Evolutionary conservation across 495 filamentous ascomycete species (phyloP), one percentile per base, ranked within the genome.

Genomic region (Penicillium macrosclerotiorum): DNA sequence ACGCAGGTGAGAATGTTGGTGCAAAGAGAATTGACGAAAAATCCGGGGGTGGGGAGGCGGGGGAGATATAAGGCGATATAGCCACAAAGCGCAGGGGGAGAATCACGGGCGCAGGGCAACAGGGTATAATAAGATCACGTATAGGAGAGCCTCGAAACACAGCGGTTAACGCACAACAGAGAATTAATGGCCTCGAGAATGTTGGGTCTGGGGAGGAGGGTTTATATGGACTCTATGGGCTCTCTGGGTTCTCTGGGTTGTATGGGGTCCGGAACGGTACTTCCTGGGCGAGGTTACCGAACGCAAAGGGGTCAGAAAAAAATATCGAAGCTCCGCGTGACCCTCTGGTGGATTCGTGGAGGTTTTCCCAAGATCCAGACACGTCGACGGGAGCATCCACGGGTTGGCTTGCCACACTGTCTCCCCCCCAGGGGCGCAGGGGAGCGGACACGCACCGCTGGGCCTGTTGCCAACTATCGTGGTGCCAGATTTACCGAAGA

Each of bases 301-400:
- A 61, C 54, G 45, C 39, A 43, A 44, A 57, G 23, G 37, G 38
- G 38, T 23, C 35, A 38, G 12, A 38, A 60, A 59, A 57, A 35
- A 35, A 45, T 29, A 49, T 14, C 34, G 14, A 19, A 19, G 31
- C 36, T 37, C 24, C 60, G 60, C 57, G 57, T 68, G 65, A 68
- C 52, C 44, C 31, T 5, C 16, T 30, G 36, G 59, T 61, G 59
- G 61, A 29, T 49, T 47, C 20, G 24, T 13, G 52, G 52, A 43
- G 57, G 48, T 36, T 54, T 61, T 66, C 51, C 58, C 54, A 56
- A 38, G 56, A 57, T 50, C 64, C 47, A 61, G 52, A 51, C 55
- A 45, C 41, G 27, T 37, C 44, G 43, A 48, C 45, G 52, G 32
- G 51, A 59, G 33, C 52, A 56, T 60, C 55, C 56, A 59, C 47